These are phyloP conservation scores for Aspergillus phoenicis DNA, from an alignment of 2,329 filamentous ascomycete species.

Conservation along the genomic window DNA sequence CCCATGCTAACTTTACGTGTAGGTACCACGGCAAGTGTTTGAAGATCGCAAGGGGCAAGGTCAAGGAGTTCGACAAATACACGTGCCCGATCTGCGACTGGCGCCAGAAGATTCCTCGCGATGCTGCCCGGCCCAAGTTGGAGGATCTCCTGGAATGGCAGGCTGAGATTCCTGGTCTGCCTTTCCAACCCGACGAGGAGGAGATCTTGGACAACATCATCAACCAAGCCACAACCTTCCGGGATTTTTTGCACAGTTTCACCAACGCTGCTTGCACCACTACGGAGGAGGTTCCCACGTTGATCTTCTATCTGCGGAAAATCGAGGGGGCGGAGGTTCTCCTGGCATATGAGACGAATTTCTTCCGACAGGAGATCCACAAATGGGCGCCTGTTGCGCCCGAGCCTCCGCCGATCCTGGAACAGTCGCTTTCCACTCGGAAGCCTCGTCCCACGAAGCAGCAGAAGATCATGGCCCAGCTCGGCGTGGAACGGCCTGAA, in stretches of 20 bases:
- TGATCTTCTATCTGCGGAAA: conserved; percentile 94
- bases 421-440: conserved; percentile 85
- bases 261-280: conserved; percentile 81
- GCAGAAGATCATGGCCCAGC: conserved; percentile 87
- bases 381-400: conserved; percentile 92
- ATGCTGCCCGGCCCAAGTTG: conserved; percentile 91
- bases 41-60: conserved; percentile 95
- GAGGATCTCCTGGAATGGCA: conserved; percentile 85
- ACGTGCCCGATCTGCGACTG: conserved; percentile 98
- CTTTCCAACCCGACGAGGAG: conserved; percentile 96
- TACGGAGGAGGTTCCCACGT: conserved; percentile 81
- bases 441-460: conserved; percentile 96
- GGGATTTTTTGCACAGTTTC: conserved; percentile 76
- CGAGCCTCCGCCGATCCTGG: conserved; percentile 78
- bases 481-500: conserved; percentile 87
- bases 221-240: conserved; percentile 79
- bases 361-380: conserved; percentile 92
- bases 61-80: conserved; percentile 98
- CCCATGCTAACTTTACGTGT: conserved; percentile 28
- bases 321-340: conserved; percentile 96
- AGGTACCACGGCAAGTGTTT: conserved; percentile 98
- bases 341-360: conserved; percentile 91
- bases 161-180: conserved; percentile 75
- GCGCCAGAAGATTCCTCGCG: conserved; percentile 93
- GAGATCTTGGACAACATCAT: conserved; percentile 83